phyloP scores from a whole-genome alignment of 2,329 filamentous ascomycete species.

The Clonostachys solani region DNA sequence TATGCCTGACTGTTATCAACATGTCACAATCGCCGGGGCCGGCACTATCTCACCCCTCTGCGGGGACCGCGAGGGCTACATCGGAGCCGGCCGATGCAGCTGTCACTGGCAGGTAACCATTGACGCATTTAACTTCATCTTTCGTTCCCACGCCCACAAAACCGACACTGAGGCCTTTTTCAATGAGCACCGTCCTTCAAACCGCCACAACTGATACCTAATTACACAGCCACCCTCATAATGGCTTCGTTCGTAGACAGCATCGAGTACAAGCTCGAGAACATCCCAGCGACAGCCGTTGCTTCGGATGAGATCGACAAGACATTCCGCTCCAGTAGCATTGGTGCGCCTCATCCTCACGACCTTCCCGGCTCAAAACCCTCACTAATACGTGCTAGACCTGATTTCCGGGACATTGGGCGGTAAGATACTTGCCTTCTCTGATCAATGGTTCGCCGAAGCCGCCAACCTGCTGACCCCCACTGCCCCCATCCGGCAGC shows the following conservation, averaged over 20 bases:
- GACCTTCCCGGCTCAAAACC: background rate
- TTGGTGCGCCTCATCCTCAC: constrained; percentile 40
- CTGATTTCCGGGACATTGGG: constrained; percentile 57
- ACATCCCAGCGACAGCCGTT: constrained; percentile 43
- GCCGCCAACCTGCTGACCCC: constrained; percentile 61
- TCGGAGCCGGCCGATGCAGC: too few species aligned
- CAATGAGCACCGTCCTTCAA: background rate
- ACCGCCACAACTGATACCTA: background rate
- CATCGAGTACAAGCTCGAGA: constrained; percentile 51
- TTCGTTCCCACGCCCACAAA: too few species aligned
- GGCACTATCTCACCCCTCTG: too few species aligned
- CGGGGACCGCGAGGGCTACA: too few species aligned
- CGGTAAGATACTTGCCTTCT: constrained; percentile 60
- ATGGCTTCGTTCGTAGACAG: constrained; percentile 35
- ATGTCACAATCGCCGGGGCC: too few species aligned
- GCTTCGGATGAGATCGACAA: constrained; percentile 52
- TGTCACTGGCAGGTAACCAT: too few species aligned
- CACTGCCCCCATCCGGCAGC: constrained; percentile 57
- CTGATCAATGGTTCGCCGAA: constrained; percentile 66
- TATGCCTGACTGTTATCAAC: too few species aligned
- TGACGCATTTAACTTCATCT: too few species aligned
- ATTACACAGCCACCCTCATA: background rate
- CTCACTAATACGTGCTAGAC: constrained; percentile 32
- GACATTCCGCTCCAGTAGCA: constrained; percentile 56
- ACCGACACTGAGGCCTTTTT: background rate